A percentile compares a stretch with the other conserved stretches of the same genome.
Conservation (phyloP, 805 yeast species). For the Kluyveromyces lactis region DNA sequence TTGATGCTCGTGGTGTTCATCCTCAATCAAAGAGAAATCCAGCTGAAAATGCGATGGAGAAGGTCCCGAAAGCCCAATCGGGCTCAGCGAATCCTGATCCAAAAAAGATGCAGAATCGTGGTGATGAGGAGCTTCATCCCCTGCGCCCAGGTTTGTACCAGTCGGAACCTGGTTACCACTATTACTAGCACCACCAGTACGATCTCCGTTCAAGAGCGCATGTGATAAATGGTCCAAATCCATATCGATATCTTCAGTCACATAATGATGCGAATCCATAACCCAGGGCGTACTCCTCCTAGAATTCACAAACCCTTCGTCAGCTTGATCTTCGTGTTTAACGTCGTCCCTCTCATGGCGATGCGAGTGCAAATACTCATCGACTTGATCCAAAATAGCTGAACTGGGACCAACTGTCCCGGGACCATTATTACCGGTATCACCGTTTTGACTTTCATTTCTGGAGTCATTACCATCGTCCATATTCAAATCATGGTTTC, state of each 20-base stretch:
- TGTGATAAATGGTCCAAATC: slow-evolving; percentile 14
- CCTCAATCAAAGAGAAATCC: neutral
- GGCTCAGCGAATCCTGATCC: slow-evolving; percentile 4
- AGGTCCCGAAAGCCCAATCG: neutral
- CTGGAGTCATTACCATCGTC: too few relatives aligned
- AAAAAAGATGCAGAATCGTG: neutral
- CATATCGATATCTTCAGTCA: slow-evolving; percentile 4
- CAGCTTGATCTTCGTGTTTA: slow-evolving; percentile 1
- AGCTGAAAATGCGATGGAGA: slow-evolving; percentile 2
- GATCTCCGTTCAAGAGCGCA: slow-evolving; percentile 6
- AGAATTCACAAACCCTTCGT: neutral
- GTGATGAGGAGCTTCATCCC: too few relatives aligned
- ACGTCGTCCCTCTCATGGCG: slow-evolving; percentile 2
- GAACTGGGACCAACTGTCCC: neutral
- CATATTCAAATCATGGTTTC: too few relatives aligned
- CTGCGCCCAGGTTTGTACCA: neutral
- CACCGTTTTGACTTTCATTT: too few relatives aligned
- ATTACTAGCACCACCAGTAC: too few relatives aligned
- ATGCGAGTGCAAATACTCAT: slow-evolving; percentile 12
- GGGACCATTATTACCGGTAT: neutral
- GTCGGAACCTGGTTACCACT: too few relatives aligned
- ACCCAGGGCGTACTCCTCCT: slow-evolving; percentile 1
- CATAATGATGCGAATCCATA: slow-evolving; percentile 1
- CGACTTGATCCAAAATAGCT: slow-evolving; percentile 24
- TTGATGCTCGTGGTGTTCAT: neutral